These are phyloP conservation scores for Aspergillus pseudoterreus DNA, from an alignment of 2,329 filamentous ascomycete species.

Conservation along the genomic window DNA sequence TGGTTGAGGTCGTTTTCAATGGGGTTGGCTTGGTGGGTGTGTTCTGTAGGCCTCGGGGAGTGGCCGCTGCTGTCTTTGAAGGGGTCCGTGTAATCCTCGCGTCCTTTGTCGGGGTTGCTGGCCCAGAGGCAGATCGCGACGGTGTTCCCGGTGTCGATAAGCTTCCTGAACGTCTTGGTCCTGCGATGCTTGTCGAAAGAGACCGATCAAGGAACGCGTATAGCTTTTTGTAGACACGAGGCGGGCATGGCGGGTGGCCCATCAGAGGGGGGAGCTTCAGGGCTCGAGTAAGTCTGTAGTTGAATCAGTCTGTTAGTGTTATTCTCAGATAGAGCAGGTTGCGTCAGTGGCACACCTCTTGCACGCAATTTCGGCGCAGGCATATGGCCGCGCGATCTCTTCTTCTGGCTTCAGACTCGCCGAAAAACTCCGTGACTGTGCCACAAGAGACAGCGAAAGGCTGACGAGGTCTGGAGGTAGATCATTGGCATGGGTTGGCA, in stretches of 20 bases:
- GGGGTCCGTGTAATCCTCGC: conserved; percentile 20
- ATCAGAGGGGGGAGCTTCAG: conserved; percentile 75
- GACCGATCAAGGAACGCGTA: conserved; percentile 75
- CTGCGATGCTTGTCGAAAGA: conserved; percentile 44
- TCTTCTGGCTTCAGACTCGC: conserved; percentile 78
- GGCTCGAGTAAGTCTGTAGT: conserved; percentile 66
- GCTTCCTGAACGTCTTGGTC: conserved; percentile 34
- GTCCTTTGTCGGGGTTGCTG: conserved; percentile 38
- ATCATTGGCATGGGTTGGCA: conserved; percentile 67
- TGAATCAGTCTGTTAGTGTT: neutral
- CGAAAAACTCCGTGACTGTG: conserved; percentile 75
- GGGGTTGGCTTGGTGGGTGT: conserved; percentile 46
- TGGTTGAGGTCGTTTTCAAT: conserved; percentile 27
- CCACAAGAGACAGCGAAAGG: conserved; percentile 68
- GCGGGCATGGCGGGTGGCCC: conserved; percentile 71
- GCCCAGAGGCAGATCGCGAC: conserved; percentile 24
- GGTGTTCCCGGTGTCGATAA: conserved; percentile 30
- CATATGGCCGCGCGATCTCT: conserved; percentile 79
- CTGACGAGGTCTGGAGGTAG: conserved; percentile 68
- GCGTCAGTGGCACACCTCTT: conserved; percentile 57
- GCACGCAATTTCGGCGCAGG: conserved; percentile 85
- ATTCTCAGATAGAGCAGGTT: neutral
- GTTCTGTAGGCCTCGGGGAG: conserved; percentile 29
- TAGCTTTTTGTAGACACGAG: conserved; percentile 77
- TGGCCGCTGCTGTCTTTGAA: conserved; percentile 24